These are phyloP conservation scores for Metschnikowia anglica DNA, from an alignment of 805 yeast species.

Conservation along the genomic window DNA sequence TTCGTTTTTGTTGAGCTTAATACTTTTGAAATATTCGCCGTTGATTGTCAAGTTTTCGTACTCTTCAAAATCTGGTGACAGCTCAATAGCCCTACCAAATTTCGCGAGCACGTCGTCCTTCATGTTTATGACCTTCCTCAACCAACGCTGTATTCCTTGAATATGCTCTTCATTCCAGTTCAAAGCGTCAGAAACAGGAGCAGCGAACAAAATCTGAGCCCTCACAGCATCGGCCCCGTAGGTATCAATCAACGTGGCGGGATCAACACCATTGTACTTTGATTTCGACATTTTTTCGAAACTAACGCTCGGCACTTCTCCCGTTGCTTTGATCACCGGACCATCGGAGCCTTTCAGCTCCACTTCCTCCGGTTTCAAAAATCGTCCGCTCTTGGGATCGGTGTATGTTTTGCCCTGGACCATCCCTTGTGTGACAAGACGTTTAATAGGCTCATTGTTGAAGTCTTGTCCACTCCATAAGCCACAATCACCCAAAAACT, in stretches of 20 bases:
- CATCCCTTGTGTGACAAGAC: constrained; percentile 93
- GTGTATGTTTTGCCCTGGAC: constrained; percentile 86
- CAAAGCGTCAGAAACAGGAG: constrained; percentile 78
- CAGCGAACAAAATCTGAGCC: constrained; percentile 90
- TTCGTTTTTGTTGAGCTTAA: constrained; percentile 45
- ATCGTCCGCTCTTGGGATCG: constrained; percentile 71
- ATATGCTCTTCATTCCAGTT: constrained; percentile 91
- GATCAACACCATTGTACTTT: constrained; percentile 92
- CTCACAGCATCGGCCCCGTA: constrained; percentile 95
- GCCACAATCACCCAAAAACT: constrained; percentile 67
- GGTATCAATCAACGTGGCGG: constrained; percentile 63
- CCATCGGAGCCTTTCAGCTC: constrained; percentile 39
- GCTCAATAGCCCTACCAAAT: background rate
- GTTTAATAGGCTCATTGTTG: constrained; percentile 77
- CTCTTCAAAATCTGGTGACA: constrained; percentile 7
- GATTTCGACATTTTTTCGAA: constrained; percentile 97
- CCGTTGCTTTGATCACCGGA: constrained; percentile 51
- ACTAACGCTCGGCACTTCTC: constrained; percentile 51
- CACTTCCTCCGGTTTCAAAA: constrained; percentile 76
- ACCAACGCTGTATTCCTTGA: constrained; percentile 86
- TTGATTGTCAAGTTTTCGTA: constrained; percentile 22
- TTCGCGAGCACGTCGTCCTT: constrained; percentile 22
- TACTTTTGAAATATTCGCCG: constrained; percentile 20
- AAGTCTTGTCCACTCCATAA: constrained; percentile 60
- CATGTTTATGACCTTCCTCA: constrained; percentile 51